Base-by-base conservation (phyloP, 371 early-diverging fungal genomes). In the Rhizopus microsporus region DNA sequence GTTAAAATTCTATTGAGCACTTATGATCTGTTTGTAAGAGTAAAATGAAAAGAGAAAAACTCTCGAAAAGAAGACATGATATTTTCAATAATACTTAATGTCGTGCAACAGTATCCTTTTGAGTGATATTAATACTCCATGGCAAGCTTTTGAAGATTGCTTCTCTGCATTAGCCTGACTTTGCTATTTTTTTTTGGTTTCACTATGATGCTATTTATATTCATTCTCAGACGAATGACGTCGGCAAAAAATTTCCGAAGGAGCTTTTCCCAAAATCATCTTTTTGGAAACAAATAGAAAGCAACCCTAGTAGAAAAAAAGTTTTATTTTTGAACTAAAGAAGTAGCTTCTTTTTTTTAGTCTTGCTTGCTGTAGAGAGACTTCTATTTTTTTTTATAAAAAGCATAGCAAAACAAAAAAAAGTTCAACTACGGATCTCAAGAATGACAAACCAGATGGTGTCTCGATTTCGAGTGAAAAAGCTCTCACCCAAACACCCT, bases 391-490 rank as follows among this genome's bases (percentile, higher is more conserved):
- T 33, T 50, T 50, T 44, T 44, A 7, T 44, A 15, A 10, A 32
- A 32, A 32, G 31, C 32, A 5, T 29, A 47, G 17, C 8, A 47
- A 17, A 30, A 10, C 47, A 23, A 15, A 31, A 46, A 29, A 46
- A 31, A 15, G 31, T 46, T 23, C 23, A 23, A 23, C 23, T 23
- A 23, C 23, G 13, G 15, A 13, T 13, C 30, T 15, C 31, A 49
- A 34, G 8, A 33, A 59, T 54, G 59, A 55, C 63, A 43, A 61
- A 63, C 59, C 62, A 73, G 72, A 80, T 80, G 67, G 83, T 80
- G 53, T 79, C 87, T 56, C 83, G 91, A 62, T 77, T 88, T 57
- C 60, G 90, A 69, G 78, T 76, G 31, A 76, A 86, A 35, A 88
- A 88, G 59, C 79, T 88, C 62, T 85, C 86, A 63, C 57, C 65